Evolutionary conservation across 768 basidiomycete genomes (phyloP), one percentile per base, ranked within the genome.

Genomic region (Hericium erinaceus): DNA sequence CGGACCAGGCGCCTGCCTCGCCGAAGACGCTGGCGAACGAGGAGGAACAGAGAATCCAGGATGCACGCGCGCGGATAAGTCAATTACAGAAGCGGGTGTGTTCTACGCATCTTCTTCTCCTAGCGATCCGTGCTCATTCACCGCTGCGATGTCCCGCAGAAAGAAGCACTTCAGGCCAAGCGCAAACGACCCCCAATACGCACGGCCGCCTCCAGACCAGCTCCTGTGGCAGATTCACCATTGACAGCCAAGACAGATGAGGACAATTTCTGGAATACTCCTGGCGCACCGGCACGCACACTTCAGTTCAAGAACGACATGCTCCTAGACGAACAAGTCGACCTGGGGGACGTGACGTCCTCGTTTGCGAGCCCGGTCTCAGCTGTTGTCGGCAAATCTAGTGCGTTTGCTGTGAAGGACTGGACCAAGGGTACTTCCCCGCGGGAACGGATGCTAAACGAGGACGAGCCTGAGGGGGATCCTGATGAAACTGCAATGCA

Each of bases 191-290:
- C 61, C 11, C 52, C 58, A 11, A 22, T 58, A 12, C 46, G 65
- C 58, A 48, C 18, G 54, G 59, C 39, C 13, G 54, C 57, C 58
- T 57, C 65, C 22, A 66, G 60, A 50, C 58, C 57, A 58, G 59
- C 65, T 49, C 64, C 60, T 53, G 61, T 64, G 51, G 64, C 64
- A 20, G 61, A 15, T 28, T 52, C 54, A 51, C 70, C 22, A 56
- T 67, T 57, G 13, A 37, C 57, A 2, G 40, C 57, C 11, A 41
- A 52, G 1, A 54, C 61, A 5, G 73, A 69, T 64, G 84, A 86
- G 65, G 78, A 82, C 39, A 75, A 74, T 44, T 83, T 85, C 64
- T 87, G 85, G 83, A 78, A 75, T 33, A 83, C 84, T 0, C 82
- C 84, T 7, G 72, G 69, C 39, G 77, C 77, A 2, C 69, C 78